A percentile compares a stretch with the other conserved stretches of the same genome.
Evolutionary conservation across 192 early-diverging fungal species (phyloP).

Genomic region (Irineochytrium annulatum): DNA sequence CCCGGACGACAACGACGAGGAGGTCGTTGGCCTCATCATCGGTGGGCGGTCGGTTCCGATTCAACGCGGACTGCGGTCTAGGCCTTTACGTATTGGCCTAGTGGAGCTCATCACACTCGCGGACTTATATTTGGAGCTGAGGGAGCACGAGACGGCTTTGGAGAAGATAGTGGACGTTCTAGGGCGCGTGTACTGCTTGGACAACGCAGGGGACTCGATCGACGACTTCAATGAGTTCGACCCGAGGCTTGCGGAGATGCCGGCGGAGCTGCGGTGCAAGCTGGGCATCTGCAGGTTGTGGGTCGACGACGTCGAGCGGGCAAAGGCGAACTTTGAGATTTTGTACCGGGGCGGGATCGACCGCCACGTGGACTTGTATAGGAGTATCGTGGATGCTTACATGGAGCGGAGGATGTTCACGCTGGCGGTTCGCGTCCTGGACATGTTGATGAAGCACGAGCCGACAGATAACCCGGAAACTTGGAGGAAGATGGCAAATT

Average conservation of each 20-base stretch:
- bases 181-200: not conserved
- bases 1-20: constrained; percentile 21
- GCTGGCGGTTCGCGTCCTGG: constrained; percentile 53
- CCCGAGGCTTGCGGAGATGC: constrained; percentile 32
- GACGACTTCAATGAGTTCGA: constrained; percentile 3
- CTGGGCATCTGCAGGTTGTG: constrained; percentile 76
- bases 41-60: not conserved
- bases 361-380: constrained; percentile 63
- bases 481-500: constrained; percentile 59
- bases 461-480: constrained; percentile 12
- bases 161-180: constrained; percentile 29
- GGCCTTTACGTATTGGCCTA: constrained; percentile 53
- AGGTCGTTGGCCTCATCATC: constrained; percentile 31
- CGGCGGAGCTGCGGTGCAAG: constrained; percentile 81
- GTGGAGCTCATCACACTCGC: constrained; percentile 83
- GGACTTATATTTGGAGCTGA: constrained; percentile 76
- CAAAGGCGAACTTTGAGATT: constrained; percentile 67
- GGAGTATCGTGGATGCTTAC: constrained; percentile 73
- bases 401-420: constrained; percentile 58
- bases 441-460: constrained; percentile 28
- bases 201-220: constrained; percentile 4
- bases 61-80: not conserved
- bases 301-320: constrained; percentile 64
- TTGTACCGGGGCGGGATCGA: constrained; percentile 47
- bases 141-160: constrained; percentile 72